Evolutionary conservation across 1,284 basidiomycete species (phyloP), one percentile per base, ranked within the genome.

Genomic region (Coniferiporia weirii): DNA sequence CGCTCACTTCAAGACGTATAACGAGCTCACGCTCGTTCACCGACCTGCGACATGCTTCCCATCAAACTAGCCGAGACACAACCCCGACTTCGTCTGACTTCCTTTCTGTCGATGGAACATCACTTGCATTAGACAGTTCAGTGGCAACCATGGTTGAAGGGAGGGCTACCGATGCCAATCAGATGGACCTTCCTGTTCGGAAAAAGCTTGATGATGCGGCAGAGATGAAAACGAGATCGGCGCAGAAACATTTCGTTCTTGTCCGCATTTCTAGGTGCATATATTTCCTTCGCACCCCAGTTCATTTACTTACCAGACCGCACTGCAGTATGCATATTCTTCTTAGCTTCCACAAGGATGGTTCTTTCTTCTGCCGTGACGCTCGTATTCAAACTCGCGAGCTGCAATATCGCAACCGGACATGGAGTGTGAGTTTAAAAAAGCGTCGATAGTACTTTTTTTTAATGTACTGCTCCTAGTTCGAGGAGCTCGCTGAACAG

Each of bases 381-480:
- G 88, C 87, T 15, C 81, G 80, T 32, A 89, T 90, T 67, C 80
- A 80, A 61, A 90, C 87, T 8, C 78, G 85, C 55, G 82, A 85
- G 58, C 72, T 97, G 52, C 86, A 89, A 66, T 95, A 93, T 71
- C 82, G 84, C 64, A 93, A 95, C 70, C 87, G 92, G 71, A 94
- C 93, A 0, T 93, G 86, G 83, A 91, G 89, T 72, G 89, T 91
- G 71, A 65, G 87, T 67, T 50, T 46, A 35, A 20, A 15, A 27
- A 36, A 43, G 52, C 54, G 46, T 4, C n/a, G 27, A 49, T 59
- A 45, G 47, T 32, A 20, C n/a, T 38, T 45, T 53, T 54, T 53
- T 48, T 59, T 2, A 47, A 55, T 40, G 62, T 49, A 20, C 17
- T 36, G 50, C 61, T 61, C 47, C 15, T 73, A 91, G 79, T 92